A percentile compares a stretch with the other conserved stretches of the same genome.
phyloP scores from a whole-genome alignment of 768 basidiomycete species.

The Hygrophoropsis aurantiaca region DNA sequence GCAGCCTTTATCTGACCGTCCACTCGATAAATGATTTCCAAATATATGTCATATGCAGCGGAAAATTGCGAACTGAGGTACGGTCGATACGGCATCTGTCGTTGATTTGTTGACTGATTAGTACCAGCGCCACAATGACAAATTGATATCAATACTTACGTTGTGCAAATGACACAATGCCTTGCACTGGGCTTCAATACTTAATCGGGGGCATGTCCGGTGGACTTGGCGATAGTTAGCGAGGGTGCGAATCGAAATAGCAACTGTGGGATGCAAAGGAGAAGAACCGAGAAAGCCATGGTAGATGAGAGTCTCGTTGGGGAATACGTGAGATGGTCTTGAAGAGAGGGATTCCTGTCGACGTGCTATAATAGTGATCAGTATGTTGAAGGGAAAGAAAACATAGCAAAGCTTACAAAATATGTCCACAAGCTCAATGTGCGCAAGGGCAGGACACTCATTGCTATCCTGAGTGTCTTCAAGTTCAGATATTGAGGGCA shows the following conservation, averaged over 20 bases:
- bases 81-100: background rate
- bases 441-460: background rate
- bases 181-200: background rate
- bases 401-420: no score
- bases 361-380: background rate
- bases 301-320: constrained; percentile 9
- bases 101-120: background rate
- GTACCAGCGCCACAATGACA: background rate
- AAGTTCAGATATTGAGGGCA: background rate
- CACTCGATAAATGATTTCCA: constrained; percentile 4
- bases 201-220: background rate
- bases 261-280: constrained; percentile 1
- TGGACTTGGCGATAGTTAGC: constrained; percentile 6
- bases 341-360: background rate
- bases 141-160: background rate
- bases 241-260: constrained; percentile 14
- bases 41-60: constrained; percentile 8
- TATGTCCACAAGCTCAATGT: no score
- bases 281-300: constrained; percentile 12
- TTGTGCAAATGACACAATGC: background rate
- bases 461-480: no score
- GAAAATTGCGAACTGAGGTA: constrained; percentile 1
- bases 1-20: constrained; percentile 1
- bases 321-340: background rate
- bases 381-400: no score